Evolutionary conservation across 345 rosid genomes (phyloP).

Genomic region (Geranium rotundifolium): DNA sequence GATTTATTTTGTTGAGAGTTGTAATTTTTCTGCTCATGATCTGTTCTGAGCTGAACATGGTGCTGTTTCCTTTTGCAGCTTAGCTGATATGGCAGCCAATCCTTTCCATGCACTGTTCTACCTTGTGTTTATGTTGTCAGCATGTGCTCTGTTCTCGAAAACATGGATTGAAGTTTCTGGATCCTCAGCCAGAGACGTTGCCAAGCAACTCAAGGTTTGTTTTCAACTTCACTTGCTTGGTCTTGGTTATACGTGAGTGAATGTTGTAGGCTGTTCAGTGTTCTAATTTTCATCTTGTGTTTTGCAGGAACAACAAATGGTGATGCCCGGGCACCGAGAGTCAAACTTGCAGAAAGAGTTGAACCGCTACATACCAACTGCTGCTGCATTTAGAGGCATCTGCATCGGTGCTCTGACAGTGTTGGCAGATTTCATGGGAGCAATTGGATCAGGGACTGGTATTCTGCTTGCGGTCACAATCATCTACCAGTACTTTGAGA

Average conservation of each 20-base stretch:
- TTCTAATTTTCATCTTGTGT: background rate
- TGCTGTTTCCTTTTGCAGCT: conserved; percentile 27
- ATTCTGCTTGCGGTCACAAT: conserved; percentile 79
- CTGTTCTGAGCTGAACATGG: background rate
- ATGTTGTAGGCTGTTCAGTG: background rate
- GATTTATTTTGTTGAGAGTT: background rate
- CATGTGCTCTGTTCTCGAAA: conserved; percentile 82
- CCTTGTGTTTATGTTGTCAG: too few species aligned
- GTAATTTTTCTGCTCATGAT: background rate
- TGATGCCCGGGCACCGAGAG: conserved; percentile 89
- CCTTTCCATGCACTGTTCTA: conserved; percentile 89
- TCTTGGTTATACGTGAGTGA: too few species aligned
- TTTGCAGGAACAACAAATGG: conserved; percentile 89
- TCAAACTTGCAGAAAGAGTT: conserved; percentile 79
- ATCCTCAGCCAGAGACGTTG: conserved; percentile 72
- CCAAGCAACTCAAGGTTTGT: conserved; percentile 56
- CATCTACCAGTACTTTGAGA: conserved; percentile 83
- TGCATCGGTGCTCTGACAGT: conserved; percentile 85
- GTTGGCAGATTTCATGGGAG: conserved; percentile 87
- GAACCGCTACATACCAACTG: conserved; percentile 81
- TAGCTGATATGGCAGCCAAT: conserved; percentile 83
- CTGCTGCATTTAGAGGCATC: conserved; percentile 83
- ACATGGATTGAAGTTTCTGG: conserved; percentile 92
- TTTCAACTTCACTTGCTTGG: too few species aligned
- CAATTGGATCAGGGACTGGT: conserved; percentile 81